Conservation (phyloP, 2,329 filamentous ascomycete genomes). For the Colletotrichum truncatum region DNA sequence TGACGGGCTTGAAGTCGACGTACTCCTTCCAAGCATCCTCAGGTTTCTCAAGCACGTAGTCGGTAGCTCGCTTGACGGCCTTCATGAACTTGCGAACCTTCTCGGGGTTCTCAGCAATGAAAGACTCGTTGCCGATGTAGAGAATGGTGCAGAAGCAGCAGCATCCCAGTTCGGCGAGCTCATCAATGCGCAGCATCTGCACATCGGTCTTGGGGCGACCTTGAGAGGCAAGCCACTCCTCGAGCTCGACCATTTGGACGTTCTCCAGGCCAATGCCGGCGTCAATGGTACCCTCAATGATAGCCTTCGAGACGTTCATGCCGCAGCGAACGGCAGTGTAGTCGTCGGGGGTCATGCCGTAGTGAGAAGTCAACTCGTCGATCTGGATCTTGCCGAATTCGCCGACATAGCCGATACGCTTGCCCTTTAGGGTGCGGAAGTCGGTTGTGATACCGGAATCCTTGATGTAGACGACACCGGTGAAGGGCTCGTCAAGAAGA, state of each 20-base stretch:
- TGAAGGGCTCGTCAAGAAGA: constrained; percentile 82
- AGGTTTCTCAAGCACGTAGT: constrained; percentile 73
- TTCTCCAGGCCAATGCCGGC: constrained; percentile 83
- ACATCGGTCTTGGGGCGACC: constrained; percentile 73
- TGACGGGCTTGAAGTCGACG: constrained; percentile 75
- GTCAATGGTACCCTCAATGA: constrained; percentile 77
- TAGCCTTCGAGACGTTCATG: constrained; percentile 83
- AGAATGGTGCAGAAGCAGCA: constrained; percentile 87
- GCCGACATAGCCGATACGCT: constrained; percentile 81
- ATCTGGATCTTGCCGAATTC: constrained; percentile 88
- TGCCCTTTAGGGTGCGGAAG: constrained; percentile 79
- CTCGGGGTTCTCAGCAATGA: constrained; percentile 72
- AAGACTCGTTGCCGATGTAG: constrained; percentile 81
- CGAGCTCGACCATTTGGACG: constrained; percentile 84
- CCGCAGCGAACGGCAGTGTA: constrained; percentile 82
- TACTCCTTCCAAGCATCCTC: constrained; percentile 73
- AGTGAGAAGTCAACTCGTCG: constrained; percentile 81
- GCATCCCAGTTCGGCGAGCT: constrained; percentile 81
- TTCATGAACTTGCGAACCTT: constrained; percentile 75
- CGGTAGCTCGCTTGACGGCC: constrained; percentile 79
- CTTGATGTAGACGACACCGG: constrained; percentile 81
- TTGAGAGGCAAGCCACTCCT: constrained; percentile 76
- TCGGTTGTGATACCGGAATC: constrained; percentile 77
- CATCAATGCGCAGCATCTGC: constrained; percentile 83
- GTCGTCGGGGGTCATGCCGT: constrained; percentile 76